Evolutionary conservation across 805 yeast genomes (phyloP).

Genomic region (Ogataea zsoltii): DNA sequence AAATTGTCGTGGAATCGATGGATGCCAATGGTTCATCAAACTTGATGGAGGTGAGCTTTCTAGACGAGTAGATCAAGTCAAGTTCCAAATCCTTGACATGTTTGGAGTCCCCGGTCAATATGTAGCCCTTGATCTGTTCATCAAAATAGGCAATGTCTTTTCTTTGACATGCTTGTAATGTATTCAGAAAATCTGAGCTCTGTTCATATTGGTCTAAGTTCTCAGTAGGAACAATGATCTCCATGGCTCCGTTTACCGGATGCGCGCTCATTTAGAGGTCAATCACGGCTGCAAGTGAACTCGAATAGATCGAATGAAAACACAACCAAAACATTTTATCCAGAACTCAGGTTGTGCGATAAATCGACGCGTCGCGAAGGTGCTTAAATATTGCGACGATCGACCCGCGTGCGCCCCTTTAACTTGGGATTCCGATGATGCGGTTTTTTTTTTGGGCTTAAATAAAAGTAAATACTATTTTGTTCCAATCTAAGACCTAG

Average conservation of each 20-base stretch:
- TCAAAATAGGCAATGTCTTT: constrained; percentile 19
- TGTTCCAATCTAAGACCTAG: too few species aligned
- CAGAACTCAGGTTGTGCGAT: too few species aligned
- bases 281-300: too few species aligned
- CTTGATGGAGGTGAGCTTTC: constrained; percentile 4
- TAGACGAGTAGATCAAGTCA: constrained; percentile 15
- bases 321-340: neutral
- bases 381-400: neutral
- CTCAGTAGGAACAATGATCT: constrained; percentile 3
- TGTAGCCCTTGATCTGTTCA: constrained; percentile 14
- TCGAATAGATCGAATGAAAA: neutral
- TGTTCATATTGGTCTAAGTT: neutral
- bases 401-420: constrained; percentile 5
- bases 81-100: constrained; percentile 6
- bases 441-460: too few species aligned
- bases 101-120: constrained; percentile 7
- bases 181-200: constrained; percentile 1
- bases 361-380: constrained; percentile 1
- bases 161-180: neutral
- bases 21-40: constrained; percentile 7
- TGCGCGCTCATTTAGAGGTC: neutral
- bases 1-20: constrained; percentile 9
- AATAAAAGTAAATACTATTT: too few species aligned
- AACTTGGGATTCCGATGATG: neutral
- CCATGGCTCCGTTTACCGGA: neutral